Percentiles rank a stretch among this genome's conserved stretches.
Conservation (phyloP, 1,284 basidiomycete species). For the Cryptococcus depauperatus region DNA sequence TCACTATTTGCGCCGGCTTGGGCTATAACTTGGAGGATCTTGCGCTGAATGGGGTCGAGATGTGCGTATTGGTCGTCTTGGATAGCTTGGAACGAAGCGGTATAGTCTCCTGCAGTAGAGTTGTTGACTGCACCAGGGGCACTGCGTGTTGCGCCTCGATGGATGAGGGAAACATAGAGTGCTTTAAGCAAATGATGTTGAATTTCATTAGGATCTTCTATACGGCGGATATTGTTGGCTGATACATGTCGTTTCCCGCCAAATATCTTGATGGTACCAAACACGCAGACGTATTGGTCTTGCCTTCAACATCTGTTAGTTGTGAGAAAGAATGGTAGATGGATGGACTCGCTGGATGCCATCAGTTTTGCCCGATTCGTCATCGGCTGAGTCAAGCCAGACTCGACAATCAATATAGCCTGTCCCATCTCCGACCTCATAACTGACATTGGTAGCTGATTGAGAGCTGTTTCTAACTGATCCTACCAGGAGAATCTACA, state of each 20-base stretch:
- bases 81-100: too few relatives aligned
- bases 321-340: neutral
- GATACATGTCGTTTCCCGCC: conserved; percentile 74
- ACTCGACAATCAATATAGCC: conserved; percentile 78
- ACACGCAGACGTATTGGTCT: conserved; percentile 70
- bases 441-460: conserved; percentile 74
- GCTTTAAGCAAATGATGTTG: conserved; percentile 67
- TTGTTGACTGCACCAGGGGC: conserved; percentile 34
- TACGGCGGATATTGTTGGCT: conserved; percentile 60
- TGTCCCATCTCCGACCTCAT: conserved; percentile 80
- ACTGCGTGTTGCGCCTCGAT: conserved; percentile 47
- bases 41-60: conserved; percentile 56
- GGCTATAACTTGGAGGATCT: conserved; percentile 55
- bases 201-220: conserved; percentile 69
- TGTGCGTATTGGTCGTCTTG: conserved; percentile 47
- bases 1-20: conserved; percentile 31
- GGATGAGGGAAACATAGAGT: conserved; percentile 48
- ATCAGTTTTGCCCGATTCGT: conserved; percentile 51
- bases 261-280: conserved; percentile 84
- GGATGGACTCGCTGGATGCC: conserved; percentile 45
- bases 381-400: conserved; percentile 69
- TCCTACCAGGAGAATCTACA: conserved; percentile 62
- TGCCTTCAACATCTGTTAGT: conserved; percentile 50
- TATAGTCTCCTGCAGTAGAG: too few relatives aligned
- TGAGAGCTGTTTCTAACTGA: conserved; percentile 62